Conservation (phyloP, 768 basidiomycete genomes). For the Pilatotrama ljubarskyi region DNA sequence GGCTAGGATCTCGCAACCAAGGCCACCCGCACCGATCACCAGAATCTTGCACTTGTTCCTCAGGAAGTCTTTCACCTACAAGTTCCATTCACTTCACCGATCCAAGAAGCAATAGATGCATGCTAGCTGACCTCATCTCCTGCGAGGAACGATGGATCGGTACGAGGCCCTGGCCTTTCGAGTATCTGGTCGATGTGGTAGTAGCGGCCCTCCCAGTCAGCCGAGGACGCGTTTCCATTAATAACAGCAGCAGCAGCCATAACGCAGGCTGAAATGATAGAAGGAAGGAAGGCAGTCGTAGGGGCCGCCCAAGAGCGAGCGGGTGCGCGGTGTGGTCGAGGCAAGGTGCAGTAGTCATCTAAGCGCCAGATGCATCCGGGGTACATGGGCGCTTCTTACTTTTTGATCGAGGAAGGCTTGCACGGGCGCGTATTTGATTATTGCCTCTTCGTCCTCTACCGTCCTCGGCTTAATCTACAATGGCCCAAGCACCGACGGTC, state of each 20-base stretch:
- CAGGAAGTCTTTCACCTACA: slow-evolving; percentile 85
- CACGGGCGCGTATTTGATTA: background rate
- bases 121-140: slow-evolving; percentile 68
- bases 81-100: background rate
- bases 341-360: slow-evolving; percentile 6
- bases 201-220: slow-evolving; percentile 66
- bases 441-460: background rate
- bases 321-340: background rate
- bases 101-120: background rate
- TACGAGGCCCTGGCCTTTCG: slow-evolving; percentile 85
- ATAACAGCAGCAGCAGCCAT: slow-evolving; percentile 18
- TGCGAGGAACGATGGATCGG: slow-evolving; percentile 78
- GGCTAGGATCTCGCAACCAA: slow-evolving; percentile 96
- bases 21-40: slow-evolving; percentile 96
- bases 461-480: background rate
- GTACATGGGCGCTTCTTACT: slow-evolving; percentile 11
- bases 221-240: slow-evolving; percentile 39
- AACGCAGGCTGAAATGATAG: background rate
- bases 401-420: slow-evolving; percentile 9
- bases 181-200: slow-evolving; percentile 85
- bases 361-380: slow-evolving; percentile 11
- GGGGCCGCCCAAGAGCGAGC: background rate
- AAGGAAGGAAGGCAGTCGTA: background rate
- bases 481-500: slow-evolving; percentile 29
- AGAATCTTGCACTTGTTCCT: slow-evolving; percentile 85